Evolutionary conservation across 306 rosid species (phyloP), one percentile per base, ranked within the genome.

Genomic region (Albizia julibrissin): DNA sequence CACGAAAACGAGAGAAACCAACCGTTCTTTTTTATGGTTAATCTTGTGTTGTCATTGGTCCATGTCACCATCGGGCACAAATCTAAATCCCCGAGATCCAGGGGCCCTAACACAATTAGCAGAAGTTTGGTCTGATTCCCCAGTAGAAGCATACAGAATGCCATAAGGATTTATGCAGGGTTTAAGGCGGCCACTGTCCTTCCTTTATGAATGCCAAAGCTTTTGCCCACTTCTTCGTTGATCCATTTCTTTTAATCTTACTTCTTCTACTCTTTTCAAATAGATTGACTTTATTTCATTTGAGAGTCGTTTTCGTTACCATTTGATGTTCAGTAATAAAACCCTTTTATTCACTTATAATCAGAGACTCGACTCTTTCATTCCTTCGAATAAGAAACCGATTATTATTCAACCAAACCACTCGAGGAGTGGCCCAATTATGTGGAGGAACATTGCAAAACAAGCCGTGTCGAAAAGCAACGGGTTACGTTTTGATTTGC

Each of bases 381-480:
- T 59, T 66, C 78, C 79, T 31, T 74, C 79, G 34, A 15, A 15
- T 6, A 85, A 42, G 3, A 85, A 47, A 3, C 33, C 83, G 67
- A 10, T 21, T 1, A 39, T 42, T 77, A 81, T 33, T 16, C 87
- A 34, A 29, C 71, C 33, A 24, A 68, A 81, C 69, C 88, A 83
- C 56, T 80, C 83, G 2, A 78, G 75, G 89, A 79, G 90, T 75
- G 86, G 88, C 21, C 69, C 98, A 56, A 84, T 78, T 83, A 82
- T 93, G 94, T 95, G 94, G 94, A 89, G 86, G 24, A 88, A 64
- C 86, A 49, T 86, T 58, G 90, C 92, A 39, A 93, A 82, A 74
- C 91, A 74, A 73, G 89, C 87, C 49, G 54, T 89, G 72, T 78
- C 67, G 13, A 79, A 74, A 50, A 80, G 78, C 44, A 89, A 31